Conservation (phyloP, 192 early-diverging fungal species). For the Gorgonomyces haynaldii region DNA sequence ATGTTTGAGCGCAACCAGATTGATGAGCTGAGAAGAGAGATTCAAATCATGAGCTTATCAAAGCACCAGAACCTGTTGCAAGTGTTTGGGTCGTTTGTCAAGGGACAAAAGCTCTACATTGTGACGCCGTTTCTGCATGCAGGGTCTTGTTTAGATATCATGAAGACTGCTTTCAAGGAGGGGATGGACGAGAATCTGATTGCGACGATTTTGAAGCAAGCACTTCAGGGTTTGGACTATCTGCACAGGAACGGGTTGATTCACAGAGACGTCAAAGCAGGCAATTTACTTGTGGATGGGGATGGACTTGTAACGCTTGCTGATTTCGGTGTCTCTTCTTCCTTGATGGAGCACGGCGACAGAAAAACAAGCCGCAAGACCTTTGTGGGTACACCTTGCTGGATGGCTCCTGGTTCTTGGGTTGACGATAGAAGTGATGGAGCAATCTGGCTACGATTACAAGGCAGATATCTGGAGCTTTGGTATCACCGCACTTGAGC, state of each 20-base stretch:
- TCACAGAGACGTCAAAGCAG: slow-evolving; percentile 61
- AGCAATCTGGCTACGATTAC: slow-evolving; percentile 77
- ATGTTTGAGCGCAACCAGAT: slow-evolving; percentile 86
- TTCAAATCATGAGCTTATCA: slow-evolving; percentile 76
- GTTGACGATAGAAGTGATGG: slow-evolving; percentile 72
- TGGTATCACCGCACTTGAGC: slow-evolving; percentile 75
- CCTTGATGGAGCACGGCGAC: slow-evolving; percentile 38
- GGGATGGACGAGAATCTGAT: slow-evolving; percentile 72
- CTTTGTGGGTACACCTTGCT: slow-evolving; percentile 57
- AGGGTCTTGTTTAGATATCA: slow-evolving; percentile 78
- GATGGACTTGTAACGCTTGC: slow-evolving; percentile 51
- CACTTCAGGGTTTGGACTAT: slow-evolving; percentile 51
- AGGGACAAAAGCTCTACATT: slow-evolving; percentile 66
- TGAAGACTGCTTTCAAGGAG: slow-evolving; percentile 73
- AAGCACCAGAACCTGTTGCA: slow-evolving; percentile 75
- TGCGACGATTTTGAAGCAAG: slow-evolving; percentile 70
- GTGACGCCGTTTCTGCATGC: slow-evolving; percentile 64
- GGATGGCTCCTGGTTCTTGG: slow-evolving; percentile 33
- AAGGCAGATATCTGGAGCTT: slow-evolving; percentile 90
- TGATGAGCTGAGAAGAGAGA: slow-evolving; percentile 80
- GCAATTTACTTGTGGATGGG: slow-evolving; percentile 50
- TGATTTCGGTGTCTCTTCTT: slow-evolving; percentile 48
- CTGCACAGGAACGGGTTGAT: slow-evolving; percentile 52
- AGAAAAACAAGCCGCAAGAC: slow-evolving; percentile 40
- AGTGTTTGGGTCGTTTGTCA: slow-evolving; percentile 75